Evolutionary conservation across 805 yeast species (phyloP).

Genomic region (Clavispora santaluciae): DNA sequence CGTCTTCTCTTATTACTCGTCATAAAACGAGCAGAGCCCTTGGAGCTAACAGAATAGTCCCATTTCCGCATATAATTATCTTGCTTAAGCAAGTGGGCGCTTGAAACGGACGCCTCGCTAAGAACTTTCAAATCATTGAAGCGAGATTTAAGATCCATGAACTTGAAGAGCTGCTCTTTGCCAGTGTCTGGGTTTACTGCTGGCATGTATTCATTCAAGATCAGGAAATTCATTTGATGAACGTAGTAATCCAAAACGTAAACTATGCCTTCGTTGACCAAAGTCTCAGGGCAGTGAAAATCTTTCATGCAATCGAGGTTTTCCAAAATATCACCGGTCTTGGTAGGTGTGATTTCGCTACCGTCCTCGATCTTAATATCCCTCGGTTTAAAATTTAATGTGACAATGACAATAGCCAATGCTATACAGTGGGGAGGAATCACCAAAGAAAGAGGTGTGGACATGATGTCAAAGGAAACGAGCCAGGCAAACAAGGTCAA

Average conservation of each 20-base stretch:
- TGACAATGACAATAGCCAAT: constrained; percentile 57
- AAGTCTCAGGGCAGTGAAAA: constrained; percentile 38
- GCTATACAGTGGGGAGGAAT: constrained; percentile 77
- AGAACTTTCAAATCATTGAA: constrained; percentile 37
- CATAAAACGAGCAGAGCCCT: constrained; percentile 49
- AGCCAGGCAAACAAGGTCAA: constrained; percentile 62
- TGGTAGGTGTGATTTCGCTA: constrained; percentile 8
- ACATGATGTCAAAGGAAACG: constrained; percentile 67
- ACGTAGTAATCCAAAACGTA: constrained; percentile 59
- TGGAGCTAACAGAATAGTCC: constrained; percentile 34
- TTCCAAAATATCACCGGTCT: constrained; percentile 24
- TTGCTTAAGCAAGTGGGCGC: constrained; percentile 24
- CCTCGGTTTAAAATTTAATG: constrained; percentile 45
- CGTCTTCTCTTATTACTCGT: constrained; percentile 45
- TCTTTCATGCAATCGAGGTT: constrained; percentile 29
- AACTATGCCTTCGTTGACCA: constrained; percentile 48
- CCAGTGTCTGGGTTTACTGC: constrained; percentile 29
- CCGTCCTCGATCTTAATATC: constrained; percentile 23
- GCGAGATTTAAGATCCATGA: constrained; percentile 40
- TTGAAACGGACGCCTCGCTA: constrained; percentile 25
- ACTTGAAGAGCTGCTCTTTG: constrained; percentile 44
- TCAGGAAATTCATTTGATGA: constrained; percentile 49
- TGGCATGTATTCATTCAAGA: constrained; percentile 42
- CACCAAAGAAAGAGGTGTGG: constrained; percentile 62
- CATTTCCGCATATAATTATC: constrained; percentile 48